Percentiles rank a stretch among this genome's conserved stretches.
Conservation (phyloP, 495 filamentous ascomycete species). For the Corynascus novoguineensis region DNA sequence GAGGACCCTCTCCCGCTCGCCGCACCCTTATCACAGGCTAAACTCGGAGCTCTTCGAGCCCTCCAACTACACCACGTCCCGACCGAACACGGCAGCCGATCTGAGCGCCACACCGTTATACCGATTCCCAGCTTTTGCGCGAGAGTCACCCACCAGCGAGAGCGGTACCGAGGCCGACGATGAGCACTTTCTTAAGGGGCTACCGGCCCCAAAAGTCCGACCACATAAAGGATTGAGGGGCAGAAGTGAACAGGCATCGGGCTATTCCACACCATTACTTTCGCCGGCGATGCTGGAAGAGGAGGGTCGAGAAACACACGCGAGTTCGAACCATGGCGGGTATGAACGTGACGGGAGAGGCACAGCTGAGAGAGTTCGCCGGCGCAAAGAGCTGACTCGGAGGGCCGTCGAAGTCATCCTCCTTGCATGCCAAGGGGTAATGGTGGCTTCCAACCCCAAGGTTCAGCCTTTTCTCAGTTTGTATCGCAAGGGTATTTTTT, state of each 20-base stretch:
- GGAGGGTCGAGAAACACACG: constrained; percentile 33
- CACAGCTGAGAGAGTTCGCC: constrained; percentile 32
- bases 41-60: constrained; percentile 45
- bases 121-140: constrained; percentile 25
- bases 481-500: constrained; percentile 34
- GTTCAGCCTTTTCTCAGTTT: constrained; percentile 30
- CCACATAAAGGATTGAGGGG: constrained; percentile 69
- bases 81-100: background rate
- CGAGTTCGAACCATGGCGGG: constrained; percentile 17
- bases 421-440: constrained; percentile 39
- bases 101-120: background rate
- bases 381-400: constrained; percentile 43
- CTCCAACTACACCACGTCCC: constrained; percentile 28
- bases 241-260: constrained; percentile 43
- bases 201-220: constrained; percentile 67
- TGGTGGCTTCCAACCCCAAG: constrained; percentile 26
- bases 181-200: constrained; percentile 71
- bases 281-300: constrained; percentile 57
- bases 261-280: constrained; percentile 51
- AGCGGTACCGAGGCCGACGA: constrained; percentile 91
- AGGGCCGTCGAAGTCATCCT: constrained; percentile 41
- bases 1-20: constrained; percentile 62
- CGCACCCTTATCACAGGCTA: constrained; percentile 68
- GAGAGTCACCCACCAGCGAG: constrained; percentile 61
- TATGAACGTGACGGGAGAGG: constrained; percentile 25